These are phyloP conservation scores for Cornus controversa DNA, from an alignment of 148 eudicot genomes.

Conservation along the genomic window DNA sequence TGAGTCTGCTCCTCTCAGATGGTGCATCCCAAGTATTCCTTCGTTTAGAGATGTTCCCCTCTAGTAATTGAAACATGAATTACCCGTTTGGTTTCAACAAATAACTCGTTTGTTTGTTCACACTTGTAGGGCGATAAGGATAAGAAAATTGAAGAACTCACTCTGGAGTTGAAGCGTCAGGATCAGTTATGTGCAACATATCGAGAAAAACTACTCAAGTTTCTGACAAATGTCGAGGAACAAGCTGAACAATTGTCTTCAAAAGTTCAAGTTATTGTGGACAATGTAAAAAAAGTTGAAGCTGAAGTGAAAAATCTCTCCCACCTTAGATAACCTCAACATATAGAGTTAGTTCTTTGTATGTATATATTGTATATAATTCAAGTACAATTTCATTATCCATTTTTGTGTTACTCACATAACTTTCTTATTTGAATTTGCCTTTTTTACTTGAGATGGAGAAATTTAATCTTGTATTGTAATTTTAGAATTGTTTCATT, in stretches of 20 bases:
- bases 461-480: not conserved
- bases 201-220: conserved; percentile 30
- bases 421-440: not conserved
- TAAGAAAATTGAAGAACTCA: conserved; percentile 47
- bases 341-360: conserved; percentile 11
- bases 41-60: too few relatives aligned
- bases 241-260: conserved; percentile 41
- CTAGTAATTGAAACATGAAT: not conserved
- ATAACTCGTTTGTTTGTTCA: conserved; percentile 2
- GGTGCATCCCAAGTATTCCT: too few relatives aligned
- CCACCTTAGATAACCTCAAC: conserved; percentile 24
- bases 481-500: not conserved
- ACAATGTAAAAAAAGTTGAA: conserved; percentile 43
- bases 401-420: conserved; percentile 4
- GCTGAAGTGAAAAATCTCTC: conserved; percentile 29
- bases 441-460: not conserved
- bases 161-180: conserved; percentile 47
- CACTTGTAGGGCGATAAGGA: conserved; percentile 45
- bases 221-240: conserved; percentile 37
- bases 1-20: too few relatives aligned
- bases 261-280: conserved; percentile 40
- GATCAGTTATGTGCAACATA: conserved; percentile 41
- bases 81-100: not conserved
- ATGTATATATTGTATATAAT: conserved; percentile 4
- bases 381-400: not conserved